Conservation (phyloP, 345 rosid species). For the Eutrema yunnanense region DNA sequence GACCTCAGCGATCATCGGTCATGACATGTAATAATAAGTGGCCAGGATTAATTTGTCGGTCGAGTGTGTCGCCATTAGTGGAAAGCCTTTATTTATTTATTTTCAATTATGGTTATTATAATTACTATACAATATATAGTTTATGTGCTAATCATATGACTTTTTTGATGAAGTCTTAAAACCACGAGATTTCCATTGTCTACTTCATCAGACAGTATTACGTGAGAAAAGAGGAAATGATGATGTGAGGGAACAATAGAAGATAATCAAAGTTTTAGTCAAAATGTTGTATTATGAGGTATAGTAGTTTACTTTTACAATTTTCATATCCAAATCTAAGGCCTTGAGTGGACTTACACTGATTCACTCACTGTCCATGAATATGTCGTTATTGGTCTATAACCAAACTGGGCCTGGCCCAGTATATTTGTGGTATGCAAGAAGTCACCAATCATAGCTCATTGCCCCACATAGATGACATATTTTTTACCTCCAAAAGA, state of each 20-base stretch:
- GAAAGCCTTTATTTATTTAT: background rate
- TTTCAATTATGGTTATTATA: background rate
- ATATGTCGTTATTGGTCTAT: background rate
- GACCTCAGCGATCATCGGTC: background rate
- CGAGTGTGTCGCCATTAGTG: constrained; percentile 15
- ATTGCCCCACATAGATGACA: background rate
- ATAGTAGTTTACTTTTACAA: background rate
- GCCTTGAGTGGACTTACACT: background rate
- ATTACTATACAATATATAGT: background rate
- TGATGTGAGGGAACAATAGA: background rate
- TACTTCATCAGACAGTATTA: no score
- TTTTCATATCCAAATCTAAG: background rate
- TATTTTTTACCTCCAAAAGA: background rate
- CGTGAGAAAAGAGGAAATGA: no score
- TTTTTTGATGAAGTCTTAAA: no score
- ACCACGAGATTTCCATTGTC: no score
- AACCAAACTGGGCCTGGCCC: background rate
- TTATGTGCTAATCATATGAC: no score
- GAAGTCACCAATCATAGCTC: background rate
- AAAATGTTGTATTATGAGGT: background rate
- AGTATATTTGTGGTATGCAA: background rate
- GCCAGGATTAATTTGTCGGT: constrained; percentile 19
- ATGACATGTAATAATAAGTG: constrained; percentile 15
- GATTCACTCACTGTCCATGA: background rate
- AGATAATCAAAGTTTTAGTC: background rate